Evolutionary conservation across 371 early-diverging fungal genomes (phyloP), one percentile per base, ranked within the genome.

Genomic region (Fennellomyces sp.): DNA sequence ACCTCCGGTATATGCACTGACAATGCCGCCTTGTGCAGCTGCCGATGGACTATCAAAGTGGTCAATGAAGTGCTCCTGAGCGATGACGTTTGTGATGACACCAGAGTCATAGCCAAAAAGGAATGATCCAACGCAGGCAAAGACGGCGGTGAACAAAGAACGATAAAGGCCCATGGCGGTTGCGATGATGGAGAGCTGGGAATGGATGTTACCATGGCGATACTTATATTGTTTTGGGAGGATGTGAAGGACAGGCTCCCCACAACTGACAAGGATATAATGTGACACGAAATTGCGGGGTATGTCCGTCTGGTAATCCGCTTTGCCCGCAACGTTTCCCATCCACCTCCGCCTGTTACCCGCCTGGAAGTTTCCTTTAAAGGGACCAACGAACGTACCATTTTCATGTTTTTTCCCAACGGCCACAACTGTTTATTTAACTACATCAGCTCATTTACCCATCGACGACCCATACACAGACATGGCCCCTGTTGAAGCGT

Each of bases 21-120:
- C 66, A 52, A 66, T 61, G 8, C 57, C 57, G 58, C 66, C 66
- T n/a, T 51, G 6, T 27, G 54, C 29, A 33, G 62, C 65, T 19
- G 70, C 60, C 29, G 49, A 55, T 2, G 70, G 68, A 28, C 60
- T 25, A n/a, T 73, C 71, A 73, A 76, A 72, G 12, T 56, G 58
- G 26, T 42, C 33, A 25, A 49, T 47, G 39, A 72, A 76, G 5
- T 36, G 30, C 12, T 72, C 55, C 26, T 64, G 70, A 13, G 70
- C 62, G 28, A 70, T 56, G 15, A 73, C 66, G 62, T 70, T 70
- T 19, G 76, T 72, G 70, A 70, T 73, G 15, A 73, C 76, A 68
- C 70, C 70, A 6, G 35, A 33, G 35, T 33, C 35, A 13, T 33
- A 33, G 35, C 35, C 35, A 33, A 33, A 33, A 13, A 33, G 35